phyloP scores from a whole-genome alignment of 2,329 filamentous ascomycete genomes.

The Didymella arachidicola region DNA sequence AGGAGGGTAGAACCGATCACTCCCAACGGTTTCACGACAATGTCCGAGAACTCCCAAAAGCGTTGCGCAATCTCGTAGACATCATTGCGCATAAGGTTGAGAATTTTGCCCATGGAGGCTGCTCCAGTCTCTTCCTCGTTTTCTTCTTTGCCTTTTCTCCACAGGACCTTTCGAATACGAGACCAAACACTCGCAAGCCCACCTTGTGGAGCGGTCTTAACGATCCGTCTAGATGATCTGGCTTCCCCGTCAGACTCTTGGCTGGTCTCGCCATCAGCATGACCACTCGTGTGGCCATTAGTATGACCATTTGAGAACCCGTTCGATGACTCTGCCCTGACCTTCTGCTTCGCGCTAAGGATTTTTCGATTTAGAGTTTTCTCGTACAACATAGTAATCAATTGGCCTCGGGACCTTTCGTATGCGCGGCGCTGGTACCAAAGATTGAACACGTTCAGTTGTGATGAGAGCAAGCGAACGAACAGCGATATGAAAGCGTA shows the following conservation, averaged over 20 bases:
- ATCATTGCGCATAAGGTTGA: conserved; percentile 84
- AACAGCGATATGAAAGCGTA: conserved; percentile 71
- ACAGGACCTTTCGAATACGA: conserved; percentile 27
- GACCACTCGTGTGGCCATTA: conserved; percentile 20
- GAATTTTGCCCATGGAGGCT: conserved; percentile 87
- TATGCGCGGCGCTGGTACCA: conserved; percentile 89
- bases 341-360: conserved; percentile 41
- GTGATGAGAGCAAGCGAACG: conserved; percentile 67
- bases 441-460: conserved; percentile 72
- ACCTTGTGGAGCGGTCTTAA: conserved; percentile 12
- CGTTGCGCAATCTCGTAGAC: conserved; percentile 82
- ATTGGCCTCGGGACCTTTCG: conserved; percentile 82
- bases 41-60: conserved; percentile 85
- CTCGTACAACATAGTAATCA: conserved; percentile 85
- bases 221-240: conserved; percentile 5
- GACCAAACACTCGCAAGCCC: conserved; percentile 20
- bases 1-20: conserved; percentile 77
- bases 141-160: conserved; percentile 39
- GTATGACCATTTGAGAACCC: conserved; percentile 23
- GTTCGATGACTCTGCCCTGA: conserved; percentile 37
- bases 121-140: conserved; percentile 60
- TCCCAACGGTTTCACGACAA: conserved; percentile 78
- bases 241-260: conserved; percentile 17
- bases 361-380: conserved; percentile 75
- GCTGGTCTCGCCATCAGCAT: conserved; percentile 26